phyloP scores from a whole-genome alignment of 169 alveolate species.

The Plasmodium billcollinsi region DNA sequence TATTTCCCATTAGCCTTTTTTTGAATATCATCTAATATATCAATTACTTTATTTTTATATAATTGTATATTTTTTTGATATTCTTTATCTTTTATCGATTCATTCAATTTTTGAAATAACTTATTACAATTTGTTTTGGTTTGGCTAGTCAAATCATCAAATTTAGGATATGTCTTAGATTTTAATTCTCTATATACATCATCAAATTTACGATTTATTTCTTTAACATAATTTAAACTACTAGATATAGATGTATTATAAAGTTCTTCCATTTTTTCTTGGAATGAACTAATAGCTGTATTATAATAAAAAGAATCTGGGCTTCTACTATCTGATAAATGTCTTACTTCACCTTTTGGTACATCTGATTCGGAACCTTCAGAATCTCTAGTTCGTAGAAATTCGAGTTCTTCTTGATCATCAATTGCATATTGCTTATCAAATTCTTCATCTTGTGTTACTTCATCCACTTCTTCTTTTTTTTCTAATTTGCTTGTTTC shows the following conservation, averaged over 20 bases:
- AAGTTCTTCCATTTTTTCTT: neutral
- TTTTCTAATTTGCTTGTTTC: constrained; percentile 37
- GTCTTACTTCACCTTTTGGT: neutral
- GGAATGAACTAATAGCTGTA: neutral
- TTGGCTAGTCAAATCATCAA: neutral
- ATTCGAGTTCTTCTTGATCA: constrained; percentile 1
- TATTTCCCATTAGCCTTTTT: constrained; percentile 24
- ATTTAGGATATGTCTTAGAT: constrained; percentile 4
- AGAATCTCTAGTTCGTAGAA: neutral
- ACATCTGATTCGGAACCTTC: neutral
- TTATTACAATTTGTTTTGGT: neutral
- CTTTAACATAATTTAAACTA: neutral
- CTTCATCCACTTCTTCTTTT: constrained; percentile 28
- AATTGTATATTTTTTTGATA: constrained; percentile 12
- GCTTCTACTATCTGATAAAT: neutral
- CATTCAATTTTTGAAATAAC: constrained; percentile 3
- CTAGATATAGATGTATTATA: neutral
- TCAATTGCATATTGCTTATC: constrained; percentile 24
- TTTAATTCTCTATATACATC: neutral
- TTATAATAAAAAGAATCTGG: constrained; percentile 36
- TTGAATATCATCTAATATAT: constrained; percentile 4
- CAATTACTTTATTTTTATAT: constrained; percentile 18
- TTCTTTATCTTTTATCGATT: constrained; percentile 17
- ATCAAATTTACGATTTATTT: neutral
- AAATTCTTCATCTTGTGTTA: constrained; percentile 17